Percentiles rank a stretch among this genome's conserved stretches.
Conservation (phyloP, 2,329 filamentous ascomycete genomes). For the Dothiorella sarmentorum region DNA sequence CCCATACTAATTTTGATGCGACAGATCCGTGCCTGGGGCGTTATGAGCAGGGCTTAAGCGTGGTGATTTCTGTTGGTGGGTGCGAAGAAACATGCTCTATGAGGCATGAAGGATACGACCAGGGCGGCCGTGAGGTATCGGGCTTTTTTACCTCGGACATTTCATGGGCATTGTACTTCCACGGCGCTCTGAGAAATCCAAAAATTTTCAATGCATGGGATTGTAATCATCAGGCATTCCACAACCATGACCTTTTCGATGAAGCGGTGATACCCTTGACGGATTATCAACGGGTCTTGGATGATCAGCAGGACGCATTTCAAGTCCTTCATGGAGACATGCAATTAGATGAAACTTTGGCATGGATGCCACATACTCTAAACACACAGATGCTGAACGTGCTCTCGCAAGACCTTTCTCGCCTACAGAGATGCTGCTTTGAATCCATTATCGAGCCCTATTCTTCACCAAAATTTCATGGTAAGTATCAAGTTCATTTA, state of each 20-base stretch:
- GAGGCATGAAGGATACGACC: constrained; percentile 18
- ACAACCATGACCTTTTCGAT: not conserved
- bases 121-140: constrained; percentile 19
- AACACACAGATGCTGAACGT: too few relatives aligned
- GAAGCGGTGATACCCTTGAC: not conserved
- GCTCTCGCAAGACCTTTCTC: too few relatives aligned
- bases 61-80: constrained; percentile 23
- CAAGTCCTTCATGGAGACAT: too few relatives aligned
- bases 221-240: constrained; percentile 16
- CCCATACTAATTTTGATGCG: not conserved
- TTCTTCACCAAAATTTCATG: too few relatives aligned
- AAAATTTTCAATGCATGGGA: constrained; percentile 39
- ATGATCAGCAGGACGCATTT: not conserved
- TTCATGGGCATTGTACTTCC: constrained; percentile 31
- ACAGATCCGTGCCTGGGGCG: constrained; percentile 40
- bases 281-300: not conserved
- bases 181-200: constrained; percentile 42
- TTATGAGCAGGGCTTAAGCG: constrained; percentile 41
- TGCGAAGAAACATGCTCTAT: constrained; percentile 15
- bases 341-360: too few relatives aligned
- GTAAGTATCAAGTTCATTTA: too few relatives aligned
- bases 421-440: too few relatives aligned
- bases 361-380: too few relatives aligned
- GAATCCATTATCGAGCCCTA: too few relatives aligned
- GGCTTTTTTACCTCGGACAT: constrained; percentile 18